phyloP scores from a whole-genome alignment of 257 asterid species.

The Euphrasia confusa region DNA sequence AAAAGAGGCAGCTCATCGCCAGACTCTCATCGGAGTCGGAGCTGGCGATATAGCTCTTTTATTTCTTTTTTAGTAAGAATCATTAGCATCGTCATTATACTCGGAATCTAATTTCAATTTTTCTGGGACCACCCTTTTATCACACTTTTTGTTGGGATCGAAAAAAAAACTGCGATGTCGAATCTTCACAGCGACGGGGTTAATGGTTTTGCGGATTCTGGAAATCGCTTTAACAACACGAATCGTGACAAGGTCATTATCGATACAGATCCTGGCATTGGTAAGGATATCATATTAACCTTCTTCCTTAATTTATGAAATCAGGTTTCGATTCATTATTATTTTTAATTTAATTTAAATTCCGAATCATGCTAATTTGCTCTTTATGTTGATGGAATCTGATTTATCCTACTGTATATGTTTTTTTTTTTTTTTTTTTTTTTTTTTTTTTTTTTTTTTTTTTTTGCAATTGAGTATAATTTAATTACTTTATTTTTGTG shows the following conservation, averaged over 20 bases:
- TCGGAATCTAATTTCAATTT: constrained; percentile 12
- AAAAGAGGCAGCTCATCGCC: constrained; percentile 23
- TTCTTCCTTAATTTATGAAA: background rate
- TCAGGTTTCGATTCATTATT: background rate
- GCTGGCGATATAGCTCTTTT: constrained; percentile 28
- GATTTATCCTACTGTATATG: background rate
- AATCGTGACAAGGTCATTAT: constrained; percentile 45
- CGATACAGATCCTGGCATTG: constrained; percentile 71
- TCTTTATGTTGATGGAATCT: constrained; percentile 10
- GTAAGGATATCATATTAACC: constrained; percentile 26
- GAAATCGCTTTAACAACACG: constrained; percentile 18
- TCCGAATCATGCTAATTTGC: background rate
- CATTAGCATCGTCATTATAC: background rate
- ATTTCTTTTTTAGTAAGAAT: constrained; percentile 1
- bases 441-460: background rate
- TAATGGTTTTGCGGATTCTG: constrained; percentile 26
- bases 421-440: background rate
- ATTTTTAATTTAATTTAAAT: constrained; percentile 4
- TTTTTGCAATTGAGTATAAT: background rate
- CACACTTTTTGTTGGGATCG: constrained; percentile 18
- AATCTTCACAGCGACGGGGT: constrained; percentile 26
- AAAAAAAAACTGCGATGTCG: constrained; percentile 37
- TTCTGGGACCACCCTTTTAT: constrained; percentile 20
- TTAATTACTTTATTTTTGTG: background rate
- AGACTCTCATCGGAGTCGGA: constrained; percentile 16